Conservation (phyloP, 441 rosid species). For the Brassica balearica region DNA sequence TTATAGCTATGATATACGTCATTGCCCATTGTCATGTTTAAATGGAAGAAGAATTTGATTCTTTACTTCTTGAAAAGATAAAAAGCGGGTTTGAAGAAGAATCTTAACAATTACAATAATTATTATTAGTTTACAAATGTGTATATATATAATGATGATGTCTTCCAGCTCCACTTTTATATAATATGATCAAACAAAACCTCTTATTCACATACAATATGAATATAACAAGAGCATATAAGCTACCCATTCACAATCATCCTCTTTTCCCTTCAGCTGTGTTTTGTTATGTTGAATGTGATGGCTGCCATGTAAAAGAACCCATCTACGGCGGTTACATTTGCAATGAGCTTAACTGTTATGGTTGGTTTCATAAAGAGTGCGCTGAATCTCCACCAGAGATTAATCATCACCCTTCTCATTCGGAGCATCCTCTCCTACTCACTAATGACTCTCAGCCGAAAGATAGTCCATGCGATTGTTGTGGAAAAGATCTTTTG, state of each 20-base stretch:
- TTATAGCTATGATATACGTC: neutral
- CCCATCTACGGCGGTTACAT: neutral
- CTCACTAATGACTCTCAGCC: neutral
- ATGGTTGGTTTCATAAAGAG: rapidly evolving
- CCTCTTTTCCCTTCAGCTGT: neutral
- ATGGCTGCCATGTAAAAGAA: slow-evolving; percentile 3
- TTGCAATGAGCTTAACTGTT: neutral
- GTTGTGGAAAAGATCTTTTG: neutral
- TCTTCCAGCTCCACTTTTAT: neutral
- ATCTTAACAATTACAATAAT: neutral
- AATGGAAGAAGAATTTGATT: neutral
- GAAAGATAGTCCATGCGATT: neutral
- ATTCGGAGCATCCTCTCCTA: neutral
- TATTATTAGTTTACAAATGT: neutral
- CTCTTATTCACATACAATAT: neutral
- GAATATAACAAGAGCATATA: neutral
- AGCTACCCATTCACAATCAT: neutral
- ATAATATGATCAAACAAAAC: neutral
- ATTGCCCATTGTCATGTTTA: neutral
- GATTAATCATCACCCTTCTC: slow-evolving; percentile 16
- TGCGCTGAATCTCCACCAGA: neutral
- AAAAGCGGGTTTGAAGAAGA: neutral
- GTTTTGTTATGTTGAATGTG: rapidly evolving
- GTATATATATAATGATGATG: neutral
- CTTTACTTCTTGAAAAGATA: neutral